These are phyloP conservation scores for Hanseniaspora lachancei DNA, from an alignment of 805 yeast genomes.

Conservation along the genomic window DNA sequence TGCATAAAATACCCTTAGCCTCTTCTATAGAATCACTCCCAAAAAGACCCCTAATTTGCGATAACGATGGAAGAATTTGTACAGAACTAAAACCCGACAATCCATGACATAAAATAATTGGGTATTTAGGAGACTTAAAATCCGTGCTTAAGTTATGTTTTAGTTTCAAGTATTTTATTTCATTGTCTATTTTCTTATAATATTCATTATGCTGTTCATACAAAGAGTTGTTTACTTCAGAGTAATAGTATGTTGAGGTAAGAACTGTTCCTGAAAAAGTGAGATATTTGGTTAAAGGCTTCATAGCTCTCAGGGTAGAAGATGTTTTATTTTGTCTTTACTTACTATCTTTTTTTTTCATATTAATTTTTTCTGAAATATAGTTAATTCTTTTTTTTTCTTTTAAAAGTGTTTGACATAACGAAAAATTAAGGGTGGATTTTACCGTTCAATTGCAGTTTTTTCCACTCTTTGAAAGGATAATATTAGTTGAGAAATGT, in stretches of 20 bases:
- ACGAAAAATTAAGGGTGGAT: too few relatives aligned
- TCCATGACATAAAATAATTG: slow-evolving; percentile 78
- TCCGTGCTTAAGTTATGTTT: slow-evolving; percentile 18
- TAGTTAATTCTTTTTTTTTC: too few relatives aligned
- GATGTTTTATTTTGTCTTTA: too few relatives aligned
- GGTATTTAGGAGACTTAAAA: slow-evolving; percentile 51
- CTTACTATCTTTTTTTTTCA: too few relatives aligned
- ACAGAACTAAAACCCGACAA: slow-evolving; percentile 64
- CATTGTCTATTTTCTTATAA: neutral
- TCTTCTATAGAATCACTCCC: slow-evolving; percentile 19
- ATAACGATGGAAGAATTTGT: slow-evolving; percentile 32
- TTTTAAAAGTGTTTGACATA: too few relatives aligned
- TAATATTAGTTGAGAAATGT: too few relatives aligned
- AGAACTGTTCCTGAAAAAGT: neutral
- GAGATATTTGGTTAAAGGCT: neutral
- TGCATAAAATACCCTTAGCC: slow-evolving; percentile 21
- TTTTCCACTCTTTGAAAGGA: too few relatives aligned
- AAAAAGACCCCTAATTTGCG: slow-evolving; percentile 22
- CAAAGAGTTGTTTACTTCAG: neutral
- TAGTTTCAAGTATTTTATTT: neutral
- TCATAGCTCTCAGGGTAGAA: neutral
- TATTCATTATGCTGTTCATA: neutral
- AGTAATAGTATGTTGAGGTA: neutral
- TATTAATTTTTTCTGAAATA: too few relatives aligned
- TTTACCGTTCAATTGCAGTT: too few relatives aligned